Evolutionary conservation across 768 basidiomycete species (phyloP), one percentile per base, ranked within the genome.

Genomic region (Trametes cubensis): DNA sequence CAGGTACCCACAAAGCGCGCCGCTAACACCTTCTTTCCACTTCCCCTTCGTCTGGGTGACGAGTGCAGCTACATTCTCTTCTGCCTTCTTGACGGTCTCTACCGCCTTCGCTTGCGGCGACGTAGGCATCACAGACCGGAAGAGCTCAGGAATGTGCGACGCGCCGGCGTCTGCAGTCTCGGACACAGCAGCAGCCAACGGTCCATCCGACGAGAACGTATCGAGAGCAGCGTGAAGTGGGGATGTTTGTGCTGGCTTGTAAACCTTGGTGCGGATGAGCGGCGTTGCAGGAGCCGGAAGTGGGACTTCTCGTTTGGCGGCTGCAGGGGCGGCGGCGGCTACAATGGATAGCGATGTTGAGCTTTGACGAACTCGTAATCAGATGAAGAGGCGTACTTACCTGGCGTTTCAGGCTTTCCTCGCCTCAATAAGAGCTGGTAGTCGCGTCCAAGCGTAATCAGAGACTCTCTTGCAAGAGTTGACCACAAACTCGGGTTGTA

Each of bases 401-500:
- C 53, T 10, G 75, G 68, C 1, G 71, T 63, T 10, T 73, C 68
- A 6, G 78, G 78, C 20, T 77, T 75, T 0, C 91, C 91, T n/a
- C 83, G 77, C 0, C 83, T 79, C 3, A 88, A 74, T 50, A 92
- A 76, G 0, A 78, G 75, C 66, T 88, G 88, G 63, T 92, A 92
- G 71, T 94, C 89, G 1, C 75, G 70, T 10, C 89, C 90, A 1
- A 93, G 77, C 7, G 81, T 70, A 11, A 89, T 68, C 2, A 94
- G 78, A 8, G 81, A 78, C 57, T 86, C 84, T 4, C 89, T 80
- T 8, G 77, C 77, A 34, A 92, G 74, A 2, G 78, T 78, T 20
- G 76, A 77, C 91, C 92, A 93, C 10, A 90, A 73, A 54, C 76
- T 84, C 0, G 85, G 86, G 8, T 75, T 78, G 54, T 83, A 83